A percentile compares a stretch with the other conserved stretches of the same genome.
phyloP scores from a whole-genome alignment of 2,329 filamentous ascomycete genomes.

The Chrysoporthe deuterocubensis region DNA sequence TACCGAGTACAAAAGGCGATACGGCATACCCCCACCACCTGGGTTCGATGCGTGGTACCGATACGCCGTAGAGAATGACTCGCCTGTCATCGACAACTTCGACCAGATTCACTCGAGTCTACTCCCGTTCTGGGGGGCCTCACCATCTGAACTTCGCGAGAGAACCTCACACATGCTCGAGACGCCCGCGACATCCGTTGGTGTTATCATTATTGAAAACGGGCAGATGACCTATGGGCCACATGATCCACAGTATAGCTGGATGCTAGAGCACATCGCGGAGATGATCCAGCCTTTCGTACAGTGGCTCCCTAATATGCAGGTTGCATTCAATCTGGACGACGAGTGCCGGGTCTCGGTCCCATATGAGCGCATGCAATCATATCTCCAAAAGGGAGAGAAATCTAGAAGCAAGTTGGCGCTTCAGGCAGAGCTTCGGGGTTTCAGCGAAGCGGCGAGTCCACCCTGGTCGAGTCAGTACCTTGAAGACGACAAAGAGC shows the following conservation, averaged over 20 bases:
- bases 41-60: slow-evolving; percentile 8
- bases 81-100: slow-evolving; percentile 12
- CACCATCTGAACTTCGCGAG: slow-evolving; percentile 5
- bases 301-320: slow-evolving; percentile 9
- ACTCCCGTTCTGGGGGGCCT: slow-evolving; percentile 6
- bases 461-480: slow-evolving; percentile 4
- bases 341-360: slow-evolving; percentile 14
- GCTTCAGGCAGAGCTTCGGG: background rate
- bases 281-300: slow-evolving; percentile 8
- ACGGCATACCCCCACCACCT: slow-evolving; percentile 4
- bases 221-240: slow-evolving; percentile 1
- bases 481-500: slow-evolving; percentile 6
- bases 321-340: slow-evolving; percentile 13
- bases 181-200: slow-evolving; percentile 3
- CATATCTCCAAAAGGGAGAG: background rate
- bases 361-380: slow-evolving; percentile 6
- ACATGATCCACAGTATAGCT: slow-evolving; percentile 2
- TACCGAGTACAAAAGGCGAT: background rate
- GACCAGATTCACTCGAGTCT: slow-evolving; percentile 9
- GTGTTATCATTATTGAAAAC: background rate
- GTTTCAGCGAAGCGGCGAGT: background rate
- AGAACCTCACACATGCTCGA: slow-evolving; percentile 4
- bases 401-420: background rate
- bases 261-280: slow-evolving; percentile 10
- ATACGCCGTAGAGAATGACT: background rate